Evolutionary conservation across 164 flowering plant genomes (phyloP).

Genomic region (Magnolia changhungtana): DNA sequence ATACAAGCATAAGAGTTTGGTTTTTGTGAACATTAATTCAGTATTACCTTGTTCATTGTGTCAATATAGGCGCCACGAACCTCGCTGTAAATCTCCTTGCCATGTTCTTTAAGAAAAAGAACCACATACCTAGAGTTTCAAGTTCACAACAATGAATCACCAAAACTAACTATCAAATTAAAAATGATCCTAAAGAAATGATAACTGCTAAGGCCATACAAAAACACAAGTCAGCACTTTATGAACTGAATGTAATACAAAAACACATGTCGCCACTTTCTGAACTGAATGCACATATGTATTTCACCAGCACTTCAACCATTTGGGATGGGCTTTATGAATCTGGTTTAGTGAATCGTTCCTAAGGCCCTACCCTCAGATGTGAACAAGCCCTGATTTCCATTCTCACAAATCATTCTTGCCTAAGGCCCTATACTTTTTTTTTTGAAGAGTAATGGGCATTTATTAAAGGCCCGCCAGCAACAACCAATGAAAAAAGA

Average conservation of each 20-base stretch:
- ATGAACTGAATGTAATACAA: not conserved
- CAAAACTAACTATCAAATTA: not conserved
- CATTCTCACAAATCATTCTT: too few relatives aligned
- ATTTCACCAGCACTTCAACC: too few relatives aligned
- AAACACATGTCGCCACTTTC: not conserved
- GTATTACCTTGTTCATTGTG: conserved; percentile 86
- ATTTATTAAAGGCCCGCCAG: too few relatives aligned
- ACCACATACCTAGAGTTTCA: conserved; percentile 57
- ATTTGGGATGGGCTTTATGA: too few relatives aligned
- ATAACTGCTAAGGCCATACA: not conserved
- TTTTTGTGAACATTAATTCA: not conserved
- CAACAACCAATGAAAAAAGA: too few relatives aligned
- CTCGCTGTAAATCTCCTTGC: conserved; percentile 79
- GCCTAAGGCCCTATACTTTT: too few relatives aligned
- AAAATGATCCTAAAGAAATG: not conserved
- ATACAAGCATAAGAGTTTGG: not conserved
- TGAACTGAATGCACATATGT: too few relatives aligned
- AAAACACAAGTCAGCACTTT: not conserved
- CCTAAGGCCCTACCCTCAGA: too few relatives aligned
- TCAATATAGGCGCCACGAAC: conserved; percentile 91
- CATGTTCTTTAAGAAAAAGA: conserved; percentile 87
- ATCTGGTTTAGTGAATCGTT: too few relatives aligned
- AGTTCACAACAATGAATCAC: not conserved
- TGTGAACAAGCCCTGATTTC: too few relatives aligned
- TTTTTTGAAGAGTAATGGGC: too few relatives aligned